phyloP scores from a whole-genome alignment of 805 yeast genomes.

The Suhomyces xylopsoci region DNA sequence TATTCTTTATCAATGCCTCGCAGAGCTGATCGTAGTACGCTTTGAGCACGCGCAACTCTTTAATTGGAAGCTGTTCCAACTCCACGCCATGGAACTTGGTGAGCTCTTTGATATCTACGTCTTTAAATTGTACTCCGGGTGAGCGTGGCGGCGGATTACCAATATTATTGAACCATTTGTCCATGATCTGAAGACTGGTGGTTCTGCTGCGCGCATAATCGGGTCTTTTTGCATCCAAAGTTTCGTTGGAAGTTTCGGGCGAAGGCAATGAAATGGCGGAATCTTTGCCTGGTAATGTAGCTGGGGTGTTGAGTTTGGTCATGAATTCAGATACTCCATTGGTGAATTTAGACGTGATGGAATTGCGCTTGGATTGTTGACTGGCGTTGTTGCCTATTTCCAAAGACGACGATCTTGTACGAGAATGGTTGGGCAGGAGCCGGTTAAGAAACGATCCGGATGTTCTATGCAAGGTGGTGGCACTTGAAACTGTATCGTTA shows the following conservation, averaged over 20 bases:
- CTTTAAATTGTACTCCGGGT: slow-evolving; percentile 6
- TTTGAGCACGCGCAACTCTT: slow-evolving; percentile 33
- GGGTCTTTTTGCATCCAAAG: slow-evolving; percentile 16
- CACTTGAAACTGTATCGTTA: slow-evolving; percentile 5
- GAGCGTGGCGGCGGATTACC: slow-evolving; percentile 8
- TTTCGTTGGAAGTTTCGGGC: slow-evolving; percentile 10
- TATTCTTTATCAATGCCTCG: slow-evolving; percentile 1
- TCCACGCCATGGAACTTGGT: slow-evolving; percentile 32
- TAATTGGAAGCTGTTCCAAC: slow-evolving; percentile 34
- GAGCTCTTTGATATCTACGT: slow-evolving; percentile 19
- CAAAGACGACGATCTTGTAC: slow-evolving; percentile 39
- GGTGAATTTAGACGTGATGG: slow-evolving; percentile 38
- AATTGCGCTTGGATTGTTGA: slow-evolving; percentile 20
- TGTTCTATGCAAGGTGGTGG: slow-evolving; percentile 8
- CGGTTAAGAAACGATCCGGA: slow-evolving; percentile 25
- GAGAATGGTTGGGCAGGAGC: slow-evolving; percentile 33
- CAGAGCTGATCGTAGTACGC: slow-evolving; percentile 39
- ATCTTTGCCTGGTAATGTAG: slow-evolving; percentile 9
- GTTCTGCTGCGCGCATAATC: slow-evolving; percentile 31
- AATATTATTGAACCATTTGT: slow-evolving; percentile 41
- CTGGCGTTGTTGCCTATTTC: slow-evolving; percentile 16
- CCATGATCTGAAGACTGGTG: slow-evolving; percentile 41
- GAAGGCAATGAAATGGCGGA: slow-evolving; percentile 36
- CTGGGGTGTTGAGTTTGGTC: slow-evolving; percentile 33
- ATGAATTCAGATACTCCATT: slow-evolving; percentile 42